Evolutionary conservation across 768 basidiomycete species (phyloP).

Genomic region (Agaricus blazei): DNA sequence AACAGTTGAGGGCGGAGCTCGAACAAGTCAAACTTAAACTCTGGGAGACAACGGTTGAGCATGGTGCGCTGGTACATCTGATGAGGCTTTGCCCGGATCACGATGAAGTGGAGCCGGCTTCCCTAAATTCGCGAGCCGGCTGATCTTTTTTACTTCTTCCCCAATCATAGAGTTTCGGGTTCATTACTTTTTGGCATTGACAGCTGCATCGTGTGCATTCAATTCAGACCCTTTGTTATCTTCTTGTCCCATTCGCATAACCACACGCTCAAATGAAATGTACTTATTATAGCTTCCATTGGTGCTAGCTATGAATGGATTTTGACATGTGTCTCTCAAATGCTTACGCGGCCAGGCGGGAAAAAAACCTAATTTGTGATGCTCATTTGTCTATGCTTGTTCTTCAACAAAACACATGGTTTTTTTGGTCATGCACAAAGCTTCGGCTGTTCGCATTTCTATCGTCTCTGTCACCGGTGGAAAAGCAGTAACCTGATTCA

Average conservation of each 20-base stretch:
- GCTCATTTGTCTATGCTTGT: too few relatives aligned
- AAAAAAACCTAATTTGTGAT: too few relatives aligned
- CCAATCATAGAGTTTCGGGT: not conserved
- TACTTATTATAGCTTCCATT: not conserved
- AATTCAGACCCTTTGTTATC: too few relatives aligned
- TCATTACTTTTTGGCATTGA: not conserved
- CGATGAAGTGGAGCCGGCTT: not conserved
- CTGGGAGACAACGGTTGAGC: conserved; percentile 72
- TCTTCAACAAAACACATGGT: too few relatives aligned
- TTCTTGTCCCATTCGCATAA: not conserved
- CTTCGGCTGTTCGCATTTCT: too few relatives aligned
- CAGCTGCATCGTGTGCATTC: not conserved
- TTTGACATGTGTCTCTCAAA: not conserved
- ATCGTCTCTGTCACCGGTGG: too few relatives aligned
- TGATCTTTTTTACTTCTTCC: not conserved
- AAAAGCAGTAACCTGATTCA: too few relatives aligned
- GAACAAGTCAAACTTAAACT: conserved; percentile 58
- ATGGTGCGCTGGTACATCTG: conserved; percentile 53
- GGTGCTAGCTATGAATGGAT: not conserved
- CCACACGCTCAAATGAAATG: not conserved
- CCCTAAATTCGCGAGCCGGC: not conserved
- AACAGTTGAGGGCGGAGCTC: conserved; percentile 48
- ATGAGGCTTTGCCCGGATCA: conserved; percentile 22
- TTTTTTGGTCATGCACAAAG: too few relatives aligned
- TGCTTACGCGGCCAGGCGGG: not conserved